Conservation (phyloP, 352 stramenopile species). For the Globisporangium alternatum region DNA sequence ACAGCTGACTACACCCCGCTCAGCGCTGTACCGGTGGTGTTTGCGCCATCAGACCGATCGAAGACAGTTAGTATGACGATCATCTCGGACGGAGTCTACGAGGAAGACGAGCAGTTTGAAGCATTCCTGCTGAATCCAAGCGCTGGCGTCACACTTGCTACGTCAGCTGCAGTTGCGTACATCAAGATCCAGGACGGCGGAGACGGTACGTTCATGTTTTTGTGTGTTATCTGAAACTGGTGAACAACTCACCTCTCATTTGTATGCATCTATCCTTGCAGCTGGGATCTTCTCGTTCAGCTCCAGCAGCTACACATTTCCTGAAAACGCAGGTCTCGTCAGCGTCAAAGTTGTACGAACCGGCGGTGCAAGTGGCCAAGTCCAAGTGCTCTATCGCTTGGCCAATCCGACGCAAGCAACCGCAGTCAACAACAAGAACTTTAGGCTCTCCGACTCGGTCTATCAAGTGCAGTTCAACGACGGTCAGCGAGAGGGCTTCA, state of each 20-base stretch:
- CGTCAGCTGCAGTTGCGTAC: slow-evolving; percentile 24
- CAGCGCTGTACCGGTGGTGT: slow-evolving; percentile 22
- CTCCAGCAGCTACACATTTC: slow-evolving; percentile 48
- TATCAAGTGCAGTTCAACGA: slow-evolving; percentile 48
- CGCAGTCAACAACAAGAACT: slow-evolving; percentile 62
- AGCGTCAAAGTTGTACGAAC: slow-evolving; percentile 47
- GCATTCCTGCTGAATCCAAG: slow-evolving; percentile 28
- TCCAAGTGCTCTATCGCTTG: slow-evolving; percentile 45
- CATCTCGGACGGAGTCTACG: slow-evolving; percentile 45
- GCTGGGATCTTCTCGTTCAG: slow-evolving; percentile 59
- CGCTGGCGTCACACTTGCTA: slow-evolving; percentile 19
- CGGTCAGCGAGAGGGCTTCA: slow-evolving; percentile 40
- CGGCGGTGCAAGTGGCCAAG: slow-evolving; percentile 35
- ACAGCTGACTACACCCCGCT: slow-evolving; percentile 34
- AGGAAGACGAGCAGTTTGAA: slow-evolving; percentile 46
- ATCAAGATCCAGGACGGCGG: slow-evolving; percentile 34
- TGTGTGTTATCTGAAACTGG: background rate
- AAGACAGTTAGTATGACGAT: slow-evolving; percentile 34
- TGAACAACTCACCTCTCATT: background rate
- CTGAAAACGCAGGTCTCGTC: slow-evolving; percentile 38
- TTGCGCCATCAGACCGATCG: slow-evolving; percentile 24
- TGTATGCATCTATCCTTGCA: slow-evolving; percentile 9
- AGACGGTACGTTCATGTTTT: slow-evolving; percentile 28
- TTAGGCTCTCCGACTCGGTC: slow-evolving; percentile 34
- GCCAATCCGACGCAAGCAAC: slow-evolving; percentile 44